A percentile compares a stretch with the other conserved stretches of the same genome.
Conservation (phyloP, 495 filamentous ascomycete species). For the Aspergillus sparsus region DNA sequence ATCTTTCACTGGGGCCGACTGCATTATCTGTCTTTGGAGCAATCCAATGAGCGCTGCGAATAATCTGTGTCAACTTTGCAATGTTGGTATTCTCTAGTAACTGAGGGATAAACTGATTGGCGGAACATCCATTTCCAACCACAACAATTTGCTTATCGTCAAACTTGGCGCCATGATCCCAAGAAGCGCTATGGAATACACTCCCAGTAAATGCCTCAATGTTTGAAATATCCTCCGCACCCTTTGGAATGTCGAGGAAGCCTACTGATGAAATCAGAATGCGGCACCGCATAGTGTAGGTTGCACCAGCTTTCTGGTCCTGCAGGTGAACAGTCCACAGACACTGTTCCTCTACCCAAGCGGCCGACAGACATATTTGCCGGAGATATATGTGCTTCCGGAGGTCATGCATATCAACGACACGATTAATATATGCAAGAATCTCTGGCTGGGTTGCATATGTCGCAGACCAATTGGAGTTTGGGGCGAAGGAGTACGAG, state of each 20-base stretch:
- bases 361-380: no score
- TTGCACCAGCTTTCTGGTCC: no score
- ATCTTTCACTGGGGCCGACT: no score
- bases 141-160: conserved; percentile 52
- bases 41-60: conserved; percentile 60
- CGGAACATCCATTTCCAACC: conserved; percentile 56
- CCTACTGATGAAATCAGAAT: no score
- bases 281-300: no score
- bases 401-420: conserved; percentile 37
- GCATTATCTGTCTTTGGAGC: no score
- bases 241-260: no score
- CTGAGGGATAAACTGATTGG: conserved; percentile 37
- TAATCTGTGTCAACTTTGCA: conserved; percentile 54
- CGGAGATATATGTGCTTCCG: conserved; percentile 30
- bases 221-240: background rate
- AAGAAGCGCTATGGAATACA: background rate
- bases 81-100: conserved; percentile 30
- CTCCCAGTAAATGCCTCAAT: background rate
- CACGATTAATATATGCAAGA: conserved; percentile 37
- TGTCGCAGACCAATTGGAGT: conserved; percentile 52
- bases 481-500: conserved; percentile 57
- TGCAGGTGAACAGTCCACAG: no score
- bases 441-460: conserved; percentile 54
- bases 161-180: conserved; percentile 41
- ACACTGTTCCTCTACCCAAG: no score